phyloP scores from a whole-genome alignment of 495 filamentous ascomycete genomes.

The Penicillium malachiteum region DNA sequence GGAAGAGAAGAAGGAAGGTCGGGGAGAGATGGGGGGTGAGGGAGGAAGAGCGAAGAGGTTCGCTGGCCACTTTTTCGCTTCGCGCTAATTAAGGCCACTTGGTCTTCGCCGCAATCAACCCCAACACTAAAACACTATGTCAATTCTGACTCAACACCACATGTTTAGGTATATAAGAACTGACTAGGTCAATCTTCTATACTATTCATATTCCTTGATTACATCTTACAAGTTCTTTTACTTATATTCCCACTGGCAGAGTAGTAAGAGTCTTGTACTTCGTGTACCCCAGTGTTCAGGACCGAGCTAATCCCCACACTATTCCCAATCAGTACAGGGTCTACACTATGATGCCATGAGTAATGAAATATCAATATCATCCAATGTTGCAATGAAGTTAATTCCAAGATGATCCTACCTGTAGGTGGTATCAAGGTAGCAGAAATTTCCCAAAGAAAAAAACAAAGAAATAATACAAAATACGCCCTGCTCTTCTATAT shows the following conservation, averaged over 20 bases:
- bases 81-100: slow-evolving; percentile 49
- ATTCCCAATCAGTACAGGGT: slow-evolving; percentile 12
- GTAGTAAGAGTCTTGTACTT: neutral
- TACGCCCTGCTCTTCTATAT: slow-evolving; percentile 7
- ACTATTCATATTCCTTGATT: neutral
- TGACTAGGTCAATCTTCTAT: neutral
- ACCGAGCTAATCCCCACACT: slow-evolving; percentile 26
- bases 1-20: slow-evolving; percentile 24
- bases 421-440: slow-evolving; percentile 1
- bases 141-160: slow-evolving; percentile 3
- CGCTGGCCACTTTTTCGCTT: slow-evolving; percentile 47
- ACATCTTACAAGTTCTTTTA: neutral
- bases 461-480: neutral
- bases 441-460: neutral
- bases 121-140: neutral
- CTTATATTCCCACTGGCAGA: neutral
- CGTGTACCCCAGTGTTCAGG: slow-evolving; percentile 15
- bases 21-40: slow-evolving; percentile 35
- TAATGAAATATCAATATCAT: neutral
- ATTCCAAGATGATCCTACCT: neutral
- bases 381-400: neutral
- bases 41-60: slow-evolving; percentile 36
- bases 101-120: slow-evolving; percentile 32
- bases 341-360: slow-evolving; percentile 1
- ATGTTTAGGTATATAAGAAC: neutral